Conservation (phyloP, 225 moss, liverwort and hornwort species). For the Asterella californica region DNA sequence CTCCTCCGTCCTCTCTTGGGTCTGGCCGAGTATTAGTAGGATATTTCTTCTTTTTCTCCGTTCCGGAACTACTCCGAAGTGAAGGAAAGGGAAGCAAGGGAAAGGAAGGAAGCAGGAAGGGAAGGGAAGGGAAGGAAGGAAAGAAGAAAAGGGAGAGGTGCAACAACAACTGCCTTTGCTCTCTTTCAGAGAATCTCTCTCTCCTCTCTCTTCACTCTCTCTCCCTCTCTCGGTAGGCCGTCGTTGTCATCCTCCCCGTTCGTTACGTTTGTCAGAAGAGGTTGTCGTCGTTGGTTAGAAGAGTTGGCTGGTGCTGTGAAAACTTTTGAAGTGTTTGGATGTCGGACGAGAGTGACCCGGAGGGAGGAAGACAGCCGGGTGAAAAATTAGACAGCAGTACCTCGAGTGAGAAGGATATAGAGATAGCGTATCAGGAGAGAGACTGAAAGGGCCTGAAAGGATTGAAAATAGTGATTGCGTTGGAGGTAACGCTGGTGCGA, state of each 20-base stretch:
- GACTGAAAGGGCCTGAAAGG: background rate
- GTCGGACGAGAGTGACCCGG: background rate
- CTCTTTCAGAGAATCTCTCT: background rate
- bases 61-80: background rate
- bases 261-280: background rate
- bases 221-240: background rate
- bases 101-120: background rate
- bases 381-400: background rate
- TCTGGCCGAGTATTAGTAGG: background rate
- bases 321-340: background rate
- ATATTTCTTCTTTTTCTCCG: background rate
- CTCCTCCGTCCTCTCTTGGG: constrained; percentile 12
- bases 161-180: background rate
- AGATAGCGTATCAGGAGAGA: background rate
- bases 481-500: background rate
- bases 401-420: background rate
- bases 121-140: background rate
- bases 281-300: background rate
- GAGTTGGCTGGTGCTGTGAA: background rate
- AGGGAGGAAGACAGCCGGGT: background rate
- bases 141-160: background rate
- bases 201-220: no score
- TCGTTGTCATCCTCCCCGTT: background rate
- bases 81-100: background rate
- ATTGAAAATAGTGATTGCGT: background rate